Conservation (phyloP, 2,329 filamentous ascomycete genomes). For the Cryphonectria parasitica region DNA sequence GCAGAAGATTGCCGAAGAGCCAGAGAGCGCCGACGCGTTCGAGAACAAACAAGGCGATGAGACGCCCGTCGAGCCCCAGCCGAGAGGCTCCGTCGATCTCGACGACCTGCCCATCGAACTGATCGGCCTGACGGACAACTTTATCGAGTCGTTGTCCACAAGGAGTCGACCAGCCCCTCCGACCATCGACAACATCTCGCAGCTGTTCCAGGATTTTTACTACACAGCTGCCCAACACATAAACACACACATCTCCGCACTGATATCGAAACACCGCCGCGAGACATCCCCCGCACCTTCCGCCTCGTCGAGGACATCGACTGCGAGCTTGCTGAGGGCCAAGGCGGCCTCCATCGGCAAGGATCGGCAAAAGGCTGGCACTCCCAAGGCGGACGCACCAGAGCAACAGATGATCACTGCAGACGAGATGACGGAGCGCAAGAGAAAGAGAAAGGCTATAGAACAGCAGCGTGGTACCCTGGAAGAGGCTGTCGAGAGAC, state of each 20-base stretch:
- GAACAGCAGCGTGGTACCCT: slow-evolving; percentile 77
- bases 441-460: slow-evolving; percentile 75
- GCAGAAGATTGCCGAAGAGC: slow-evolving; percentile 30
- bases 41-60: slow-evolving; percentile 52
- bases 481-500: slow-evolving; percentile 89
- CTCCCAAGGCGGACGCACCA: slow-evolving; percentile 46
- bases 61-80: slow-evolving; percentile 48
- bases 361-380: slow-evolving; percentile 52
- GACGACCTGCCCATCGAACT: slow-evolving; percentile 95
- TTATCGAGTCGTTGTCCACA: slow-evolving; percentile 85
- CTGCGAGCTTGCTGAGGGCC: slow-evolving; percentile 59
- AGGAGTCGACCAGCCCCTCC: slow-evolving; percentile 86
- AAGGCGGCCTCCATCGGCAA: slow-evolving; percentile 58
- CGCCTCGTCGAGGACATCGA: slow-evolving; percentile 58
- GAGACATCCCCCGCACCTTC: slow-evolving; percentile 62
- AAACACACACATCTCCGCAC: slow-evolving; percentile 79
- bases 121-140: slow-evolving; percentile 87
- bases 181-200: slow-evolving; percentile 78
- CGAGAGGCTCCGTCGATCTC: slow-evolving; percentile 68
- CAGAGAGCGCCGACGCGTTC: slow-evolving; percentile 51
- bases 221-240: slow-evolving; percentile 78
- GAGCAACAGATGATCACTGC: slow-evolving; percentile 89
- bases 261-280: slow-evolving; percentile 75
- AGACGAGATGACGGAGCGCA: slow-evolving; percentile 79
- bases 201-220: slow-evolving; percentile 96